Evolutionary conservation across 768 basidiomycete species (phyloP).

Genomic region (Serendipita sp.): DNA sequence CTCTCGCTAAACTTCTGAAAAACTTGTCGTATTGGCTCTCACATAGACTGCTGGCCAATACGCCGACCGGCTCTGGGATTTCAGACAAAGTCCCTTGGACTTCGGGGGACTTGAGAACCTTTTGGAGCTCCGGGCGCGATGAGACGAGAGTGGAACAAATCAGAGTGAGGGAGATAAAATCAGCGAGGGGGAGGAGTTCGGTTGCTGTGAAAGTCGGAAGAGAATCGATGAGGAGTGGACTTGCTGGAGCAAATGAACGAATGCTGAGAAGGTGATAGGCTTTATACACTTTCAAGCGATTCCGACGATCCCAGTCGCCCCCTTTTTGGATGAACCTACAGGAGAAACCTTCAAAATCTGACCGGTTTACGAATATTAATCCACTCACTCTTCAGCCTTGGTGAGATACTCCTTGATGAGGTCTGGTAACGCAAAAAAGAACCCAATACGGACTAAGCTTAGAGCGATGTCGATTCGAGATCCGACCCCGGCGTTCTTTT

Average conservation of each 20-base stretch:
- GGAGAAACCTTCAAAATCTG: not conserved
- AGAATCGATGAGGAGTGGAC: slow-evolving; percentile 77
- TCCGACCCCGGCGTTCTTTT: slow-evolving; percentile 86
- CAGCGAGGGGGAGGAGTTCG: slow-evolving; percentile 74
- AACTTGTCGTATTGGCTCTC: slow-evolving; percentile 92
- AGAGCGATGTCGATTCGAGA: slow-evolving; percentile 87
- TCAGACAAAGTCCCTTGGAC: slow-evolving; percentile 36
- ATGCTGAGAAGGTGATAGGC: slow-evolving; percentile 73
- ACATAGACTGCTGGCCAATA: slow-evolving; percentile 59
- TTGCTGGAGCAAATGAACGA: slow-evolving; percentile 79
- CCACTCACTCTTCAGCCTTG: slow-evolving; percentile 62
- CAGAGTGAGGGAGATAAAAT: slow-evolving; percentile 76
- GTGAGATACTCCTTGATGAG: slow-evolving; percentile 56
- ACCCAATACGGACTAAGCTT: slow-evolving; percentile 71
- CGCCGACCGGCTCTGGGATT: slow-evolving; percentile 30
- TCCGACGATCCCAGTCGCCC: slow-evolving; percentile 95
- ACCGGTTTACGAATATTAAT: no score
- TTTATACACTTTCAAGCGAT: slow-evolving; percentile 90
- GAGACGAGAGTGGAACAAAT: slow-evolving; percentile 53
- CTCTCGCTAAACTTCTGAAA: slow-evolving; percentile 29
- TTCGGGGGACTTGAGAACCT: slow-evolving; percentile 46
- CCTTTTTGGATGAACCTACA: slow-evolving; percentile 78
- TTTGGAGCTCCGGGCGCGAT: slow-evolving; percentile 53
- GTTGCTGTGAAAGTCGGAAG: slow-evolving; percentile 89
- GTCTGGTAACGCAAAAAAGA: slow-evolving; percentile 72